Evolutionary conservation across 2,329 filamentous ascomycete species (phyloP).

Genomic region (Apiospora malaysiana): DNA sequence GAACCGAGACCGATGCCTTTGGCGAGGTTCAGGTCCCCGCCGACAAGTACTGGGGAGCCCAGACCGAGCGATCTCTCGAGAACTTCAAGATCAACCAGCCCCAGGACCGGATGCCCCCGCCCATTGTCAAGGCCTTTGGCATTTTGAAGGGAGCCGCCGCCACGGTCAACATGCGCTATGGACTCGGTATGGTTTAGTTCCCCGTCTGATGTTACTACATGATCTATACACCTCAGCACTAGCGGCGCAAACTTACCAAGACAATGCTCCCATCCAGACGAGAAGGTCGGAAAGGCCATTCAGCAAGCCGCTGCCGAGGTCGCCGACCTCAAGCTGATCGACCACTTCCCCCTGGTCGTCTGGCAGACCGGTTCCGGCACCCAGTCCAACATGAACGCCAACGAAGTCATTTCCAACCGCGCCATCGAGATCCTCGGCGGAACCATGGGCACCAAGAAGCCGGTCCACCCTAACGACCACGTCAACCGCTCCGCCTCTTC

Average conservation of each 20-base stretch:
- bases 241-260: conserved; percentile 20
- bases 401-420: conserved; percentile 99
- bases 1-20: conserved; percentile 96
- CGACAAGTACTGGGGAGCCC: conserved; percentile 98
- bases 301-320: conserved; percentile 95
- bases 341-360: conserved; percentile 98
- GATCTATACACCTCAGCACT: conserved; percentile 1
- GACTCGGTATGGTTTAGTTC: conserved; percentile 67
- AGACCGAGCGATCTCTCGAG: conserved; percentile 93
- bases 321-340: conserved; percentile 87
- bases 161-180: conserved; percentile 92
- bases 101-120: conserved; percentile 95
- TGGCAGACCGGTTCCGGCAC: conserved; percentile 99
- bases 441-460: conserved; percentile 94
- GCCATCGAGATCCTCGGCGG: conserved; percentile 98
- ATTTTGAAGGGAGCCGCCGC: conserved; percentile 97
- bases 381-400: conserved; percentile 99
- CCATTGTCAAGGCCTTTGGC: conserved; percentile 91
- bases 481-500: conserved; percentile 99
- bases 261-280: conserved; percentile 60
- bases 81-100: conserved; percentile 99
- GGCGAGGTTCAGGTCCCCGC: conserved; percentile 90
- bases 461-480: conserved; percentile 98
- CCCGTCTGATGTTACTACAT: conserved; percentile 24
- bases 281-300: conserved; percentile 89